A percentile compares a stretch with the other conserved stretches of the same genome.
These are phyloP conservation scores for Penicillium lagena DNA, from an alignment of 495 filamentous ascomycete genomes.

Conservation along the genomic window DNA sequence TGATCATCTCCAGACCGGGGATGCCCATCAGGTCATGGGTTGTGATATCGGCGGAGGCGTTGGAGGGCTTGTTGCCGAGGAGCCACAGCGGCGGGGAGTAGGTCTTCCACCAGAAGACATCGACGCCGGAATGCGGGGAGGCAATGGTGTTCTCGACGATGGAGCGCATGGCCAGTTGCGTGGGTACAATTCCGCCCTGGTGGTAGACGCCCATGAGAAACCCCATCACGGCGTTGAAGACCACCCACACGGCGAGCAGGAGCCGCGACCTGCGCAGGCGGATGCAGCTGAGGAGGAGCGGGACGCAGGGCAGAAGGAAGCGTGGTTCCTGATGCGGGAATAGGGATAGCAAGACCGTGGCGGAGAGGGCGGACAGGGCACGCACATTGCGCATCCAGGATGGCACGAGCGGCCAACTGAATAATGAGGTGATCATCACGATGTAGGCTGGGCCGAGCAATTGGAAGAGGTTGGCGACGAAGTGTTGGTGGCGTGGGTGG, in stretches of 20 bases:
- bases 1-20: conserved; percentile 52
- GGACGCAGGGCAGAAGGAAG: conserved; percentile 83
- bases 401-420: conserved; percentile 42
- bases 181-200: conserved; percentile 85
- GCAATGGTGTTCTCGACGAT: conserved; percentile 21
- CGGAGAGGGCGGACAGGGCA: conserved; percentile 70
- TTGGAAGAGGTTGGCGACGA: conserved; percentile 77
- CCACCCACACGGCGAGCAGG: conserved; percentile 67
- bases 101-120: conserved; percentile 93
- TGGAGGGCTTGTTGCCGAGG: conserved; percentile 62
- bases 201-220: conserved; percentile 88
- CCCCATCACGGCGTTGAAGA: conserved; percentile 76
- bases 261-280: conserved; percentile 56
- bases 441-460: conserved; percentile 82
- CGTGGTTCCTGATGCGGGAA: conserved; percentile 94
- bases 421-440: conserved; percentile 53
- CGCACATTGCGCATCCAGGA: conserved; percentile 44
- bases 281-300: conserved; percentile 80
- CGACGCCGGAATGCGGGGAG: conserved; percentile 45
- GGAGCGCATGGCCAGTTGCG: conserved; percentile 53
- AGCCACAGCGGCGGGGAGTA: conserved; percentile 93
- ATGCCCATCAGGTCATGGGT: conserved; percentile 83
- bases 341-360: conserved; percentile 69
- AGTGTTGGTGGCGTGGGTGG: conserved; percentile 87
- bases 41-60: conserved; percentile 41